Evolutionary conservation across 2,329 filamentous ascomycete species (phyloP).

Genomic region (Paracorniculantispora psalliotae): DNA sequence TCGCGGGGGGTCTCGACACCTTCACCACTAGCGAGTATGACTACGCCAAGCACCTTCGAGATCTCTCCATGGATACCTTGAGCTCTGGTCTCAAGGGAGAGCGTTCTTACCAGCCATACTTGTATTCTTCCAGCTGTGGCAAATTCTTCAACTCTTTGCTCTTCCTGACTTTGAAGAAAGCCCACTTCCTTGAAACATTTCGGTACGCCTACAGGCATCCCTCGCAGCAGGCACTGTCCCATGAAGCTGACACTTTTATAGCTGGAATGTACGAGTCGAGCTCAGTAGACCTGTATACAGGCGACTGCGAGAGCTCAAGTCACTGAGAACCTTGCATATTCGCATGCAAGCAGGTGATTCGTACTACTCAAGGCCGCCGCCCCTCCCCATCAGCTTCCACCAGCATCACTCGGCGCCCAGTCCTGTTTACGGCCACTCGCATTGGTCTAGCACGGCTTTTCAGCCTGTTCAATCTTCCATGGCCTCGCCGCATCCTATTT

Average conservation of each 20-base stretch:
- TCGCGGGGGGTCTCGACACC: conserved; percentile 55
- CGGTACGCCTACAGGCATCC: conserved; percentile 34
- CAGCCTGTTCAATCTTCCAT: conserved; percentile 21
- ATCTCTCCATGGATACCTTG: conserved; percentile 52
- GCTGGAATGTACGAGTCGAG: conserved; percentile 62
- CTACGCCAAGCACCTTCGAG: conserved; percentile 53
- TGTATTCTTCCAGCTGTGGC: conserved; percentile 51
- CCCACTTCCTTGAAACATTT: conserved; percentile 51
- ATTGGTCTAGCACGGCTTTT: conserved; percentile 22
- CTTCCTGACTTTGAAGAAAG: conserved; percentile 50
- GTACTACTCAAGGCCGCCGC: conserved; percentile 46
- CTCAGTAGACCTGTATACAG: conserved; percentile 54
- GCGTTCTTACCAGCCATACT: conserved; percentile 47
- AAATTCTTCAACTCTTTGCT: conserved; percentile 61
- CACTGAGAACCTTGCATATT: conserved; percentile 50
- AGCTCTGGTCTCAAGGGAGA: conserved; percentile 50
- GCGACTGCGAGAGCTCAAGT: conserved; percentile 48
- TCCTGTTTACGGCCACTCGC: conserved; percentile 14
- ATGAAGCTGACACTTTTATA: conserved; percentile 22
- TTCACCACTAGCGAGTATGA: conserved; percentile 60
- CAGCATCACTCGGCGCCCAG: conserved; percentile 3
- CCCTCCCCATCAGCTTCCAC: conserved; percentile 27
- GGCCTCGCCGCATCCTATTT: conserved; percentile 11
- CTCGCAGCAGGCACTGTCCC: background rate
- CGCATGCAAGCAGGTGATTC: conserved; percentile 55